These are phyloP conservation scores for Clavulina sp. DNA, from an alignment of 768 basidiomycete genomes.

Conservation along the genomic window DNA sequence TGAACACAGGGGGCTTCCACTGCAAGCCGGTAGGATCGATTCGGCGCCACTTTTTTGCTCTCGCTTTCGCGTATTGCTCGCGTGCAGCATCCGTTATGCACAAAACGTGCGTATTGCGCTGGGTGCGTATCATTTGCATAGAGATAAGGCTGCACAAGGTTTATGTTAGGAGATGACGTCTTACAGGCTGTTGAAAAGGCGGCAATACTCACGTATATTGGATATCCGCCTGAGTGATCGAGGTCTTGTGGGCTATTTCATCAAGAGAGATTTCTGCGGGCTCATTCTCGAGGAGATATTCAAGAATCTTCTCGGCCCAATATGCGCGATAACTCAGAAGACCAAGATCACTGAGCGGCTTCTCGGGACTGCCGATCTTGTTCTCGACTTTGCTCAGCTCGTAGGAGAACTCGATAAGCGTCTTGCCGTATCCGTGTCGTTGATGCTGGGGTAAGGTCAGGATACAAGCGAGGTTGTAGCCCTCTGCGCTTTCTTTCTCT, in stretches of 20 bases:
- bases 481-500: slow-evolving; percentile 95
- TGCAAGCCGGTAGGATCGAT: slow-evolving; percentile 65
- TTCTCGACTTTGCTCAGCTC: slow-evolving; percentile 92
- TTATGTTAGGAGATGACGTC: background rate
- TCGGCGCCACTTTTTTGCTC: slow-evolving; percentile 55
- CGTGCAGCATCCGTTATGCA: slow-evolving; percentile 80
- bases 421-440: slow-evolving; percentile 84
- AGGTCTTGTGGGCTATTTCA: slow-evolving; percentile 89
- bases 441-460: slow-evolving; percentile 97
- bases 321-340: slow-evolving; percentile 86
- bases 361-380: slow-evolving; percentile 93
- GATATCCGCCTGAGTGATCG: slow-evolving; percentile 88
- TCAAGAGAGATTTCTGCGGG: slow-evolving; percentile 66
- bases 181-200: background rate
- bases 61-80: slow-evolving; percentile 76
- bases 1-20: slow-evolving; percentile 95
- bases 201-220: slow-evolving; percentile 80
- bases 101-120: slow-evolving; percentile 88
- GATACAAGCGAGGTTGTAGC: slow-evolving; percentile 98
- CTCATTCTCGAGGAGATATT: slow-evolving; percentile 43
- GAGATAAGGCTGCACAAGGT: slow-evolving; percentile 2
- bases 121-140: slow-evolving; percentile 85
- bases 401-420: slow-evolving; percentile 96
- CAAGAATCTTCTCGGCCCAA: slow-evolving; percentile 94
- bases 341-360: slow-evolving; percentile 89